phyloP scores from a whole-genome alignment of 768 basidiomycete species.

The Termitomyces sp. region DNA sequence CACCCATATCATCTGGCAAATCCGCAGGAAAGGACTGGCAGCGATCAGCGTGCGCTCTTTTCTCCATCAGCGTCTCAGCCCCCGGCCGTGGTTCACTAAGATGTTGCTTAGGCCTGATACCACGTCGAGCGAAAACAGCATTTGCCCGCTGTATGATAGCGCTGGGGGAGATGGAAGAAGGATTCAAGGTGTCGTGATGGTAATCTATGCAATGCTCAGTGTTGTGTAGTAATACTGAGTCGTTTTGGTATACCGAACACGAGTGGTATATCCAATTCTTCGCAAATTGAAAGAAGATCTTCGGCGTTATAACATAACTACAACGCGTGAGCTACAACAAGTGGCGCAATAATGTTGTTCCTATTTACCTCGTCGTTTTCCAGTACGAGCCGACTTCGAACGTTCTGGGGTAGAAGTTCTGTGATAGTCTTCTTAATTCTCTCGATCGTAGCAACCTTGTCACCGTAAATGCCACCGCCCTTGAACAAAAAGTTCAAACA shows the following conservation, averaged over 20 bases:
- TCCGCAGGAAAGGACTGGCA: slow-evolving; percentile 65
- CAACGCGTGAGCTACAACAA: neutral
- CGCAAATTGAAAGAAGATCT: slow-evolving; percentile 83
- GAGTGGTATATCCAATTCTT: slow-evolving; percentile 75
- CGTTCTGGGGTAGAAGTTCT: slow-evolving; percentile 52
- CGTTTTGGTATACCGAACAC: slow-evolving; percentile 47
- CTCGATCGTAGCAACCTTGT: slow-evolving; percentile 67
- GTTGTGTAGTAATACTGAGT: slow-evolving; percentile 24
- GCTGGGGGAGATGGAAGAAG: slow-evolving; percentile 55
- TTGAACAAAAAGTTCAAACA: slow-evolving; percentile 22
- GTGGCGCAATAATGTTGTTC: neutral
- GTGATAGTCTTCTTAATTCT: slow-evolving; percentile 73
- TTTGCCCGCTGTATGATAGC: slow-evolving; percentile 75
- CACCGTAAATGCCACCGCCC: slow-evolving; percentile 82
- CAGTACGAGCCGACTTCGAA: slow-evolving; percentile 75
- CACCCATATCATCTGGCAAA: slow-evolving; percentile 67
- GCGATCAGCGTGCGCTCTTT: slow-evolving; percentile 83
- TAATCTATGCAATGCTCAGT: slow-evolving; percentile 43
- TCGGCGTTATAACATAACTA: slow-evolving; percentile 85
- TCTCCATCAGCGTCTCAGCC: slow-evolving; percentile 79
- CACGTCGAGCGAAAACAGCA: slow-evolving; percentile 68
- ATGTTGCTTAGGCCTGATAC: slow-evolving; percentile 90
- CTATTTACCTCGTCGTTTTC: slow-evolving; percentile 85
- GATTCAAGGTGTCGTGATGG: slow-evolving; percentile 77
- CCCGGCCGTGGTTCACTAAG: slow-evolving; percentile 88